Evolutionary conservation across 2,329 filamentous ascomycete species (phyloP), one percentile per base, ranked within the genome.

Genomic region (Nannizziopsis barbatae): DNA sequence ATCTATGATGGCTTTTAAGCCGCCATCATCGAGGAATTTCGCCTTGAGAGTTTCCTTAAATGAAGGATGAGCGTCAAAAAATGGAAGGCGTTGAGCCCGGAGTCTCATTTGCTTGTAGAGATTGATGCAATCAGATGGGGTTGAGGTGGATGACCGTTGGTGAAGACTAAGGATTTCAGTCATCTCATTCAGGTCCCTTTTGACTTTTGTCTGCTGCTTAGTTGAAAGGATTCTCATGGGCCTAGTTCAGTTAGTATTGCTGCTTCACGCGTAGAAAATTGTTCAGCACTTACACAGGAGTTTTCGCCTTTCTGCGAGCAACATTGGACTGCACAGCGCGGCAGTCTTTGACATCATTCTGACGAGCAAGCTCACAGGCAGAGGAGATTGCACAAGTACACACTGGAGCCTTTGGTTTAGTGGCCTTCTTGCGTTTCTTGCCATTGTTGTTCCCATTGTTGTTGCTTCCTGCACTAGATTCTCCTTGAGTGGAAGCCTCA

Each of bases 331-430:
- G 30, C 7, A 20, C 33, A 11, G 14, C 37, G 11, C 53, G 50
- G 36, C 53, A 55, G 32, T 55, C 53, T 12, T 32, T n/a, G 8
- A 54, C 45, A 14, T 45, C 48, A 33, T 50, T 52, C 15, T 31
- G 30, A 4, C 48, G 47, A 3, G 52, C 50, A 30, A 37, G 43
- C 12, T 20, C 10, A 42, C 53, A 55, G 6, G 50, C 27, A 3
- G 20, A 38, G 3, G 50, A 52, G 15, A 55, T 51, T 9, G 50
- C 41, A 18, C 53, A 55, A 1, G 48, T 55, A 32, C 52, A 55
- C 10, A 17, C 18, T n/a, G 33, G 7, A 5, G n/a, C 20, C 7
- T 45, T 18, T 11, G 27, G 20, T 8, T n/a, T 17, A 1, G 14
- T 2, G 11, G 32, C 6, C 18, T 37, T n/a, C 32, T 37, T 45